These are phyloP conservation scores for Cordyceps fumosorosea DNA, from an alignment of 2,329 filamentous ascomycete species.

Conservation along the genomic window DNA sequence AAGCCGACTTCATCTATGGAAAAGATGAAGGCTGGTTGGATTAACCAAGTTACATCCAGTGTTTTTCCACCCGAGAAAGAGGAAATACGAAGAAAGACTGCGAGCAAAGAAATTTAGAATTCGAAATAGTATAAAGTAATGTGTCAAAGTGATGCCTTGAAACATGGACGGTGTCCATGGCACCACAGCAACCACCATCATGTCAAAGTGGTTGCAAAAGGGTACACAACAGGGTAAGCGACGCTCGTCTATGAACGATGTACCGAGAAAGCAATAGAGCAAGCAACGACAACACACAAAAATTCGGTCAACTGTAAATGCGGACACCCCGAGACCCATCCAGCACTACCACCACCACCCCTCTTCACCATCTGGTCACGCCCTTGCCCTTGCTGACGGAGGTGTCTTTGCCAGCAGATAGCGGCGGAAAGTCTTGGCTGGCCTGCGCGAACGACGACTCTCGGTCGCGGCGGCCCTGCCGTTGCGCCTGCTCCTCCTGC, in stretches of 20 bases:
- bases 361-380: conserved; percentile 21
- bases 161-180: no score
- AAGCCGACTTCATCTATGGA: no score
- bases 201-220: not conserved
- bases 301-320: no score
- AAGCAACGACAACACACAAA: not conserved
- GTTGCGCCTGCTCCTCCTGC: conserved; percentile 35
- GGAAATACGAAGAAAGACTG: no score
- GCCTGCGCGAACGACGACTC: not conserved
- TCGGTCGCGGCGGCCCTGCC: not conserved
- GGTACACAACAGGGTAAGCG: not conserved
- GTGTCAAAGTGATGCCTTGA: no score
- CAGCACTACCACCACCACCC: not conserved
- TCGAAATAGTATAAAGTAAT: not conserved
- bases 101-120: not conserved
- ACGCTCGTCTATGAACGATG: not conserved
- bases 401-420: conserved; percentile 28
- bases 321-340: not conserved
- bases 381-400: conserved; percentile 38
- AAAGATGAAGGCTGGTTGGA: no score
- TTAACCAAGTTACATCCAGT: no score
- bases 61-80: no score
- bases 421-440: conserved; percentile 32
- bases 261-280: not conserved
- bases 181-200: not conserved